phyloP scores from a whole-genome alignment of 2,329 filamentous ascomycete species.

The Colletotrichum tamarilloi region DNA sequence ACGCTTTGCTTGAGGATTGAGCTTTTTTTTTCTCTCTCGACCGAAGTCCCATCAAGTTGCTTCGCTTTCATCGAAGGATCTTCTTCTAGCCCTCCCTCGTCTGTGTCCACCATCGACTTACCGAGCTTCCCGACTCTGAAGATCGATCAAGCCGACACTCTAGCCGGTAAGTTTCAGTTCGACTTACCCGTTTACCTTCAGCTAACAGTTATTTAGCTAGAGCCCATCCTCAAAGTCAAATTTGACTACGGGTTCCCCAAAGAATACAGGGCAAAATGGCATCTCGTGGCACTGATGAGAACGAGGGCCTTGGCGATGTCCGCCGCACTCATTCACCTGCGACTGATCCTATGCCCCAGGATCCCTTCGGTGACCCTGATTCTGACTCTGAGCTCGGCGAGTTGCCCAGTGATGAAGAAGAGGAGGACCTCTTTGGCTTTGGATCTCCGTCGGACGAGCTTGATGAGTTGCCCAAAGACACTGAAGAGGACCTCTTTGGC shows the following conservation, averaged over 20 bases:
- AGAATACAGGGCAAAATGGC: conserved; percentile 5
- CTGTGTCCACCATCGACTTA: neutral
- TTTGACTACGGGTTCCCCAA: neutral
- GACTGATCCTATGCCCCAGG: neutral
- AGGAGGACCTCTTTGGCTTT: neutral
- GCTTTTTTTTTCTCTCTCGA: neutral
- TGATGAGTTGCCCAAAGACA: too few species aligned
- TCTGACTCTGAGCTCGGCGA: neutral
- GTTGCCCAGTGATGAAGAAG: neutral
- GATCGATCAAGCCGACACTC: neutral
- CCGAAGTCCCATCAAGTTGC: neutral
- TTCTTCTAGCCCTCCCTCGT: neutral
- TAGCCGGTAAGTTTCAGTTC: neutral
- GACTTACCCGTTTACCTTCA: neutral
- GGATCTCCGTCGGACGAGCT: too few species aligned
- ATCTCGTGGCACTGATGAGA: neutral
- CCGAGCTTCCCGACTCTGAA: neutral
- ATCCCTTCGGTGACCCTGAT: neutral
- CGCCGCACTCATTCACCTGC: conserved; percentile 7
- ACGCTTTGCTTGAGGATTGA: neutral
- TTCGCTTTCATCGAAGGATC: neutral
- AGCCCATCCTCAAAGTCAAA: neutral
- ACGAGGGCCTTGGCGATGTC: neutral
- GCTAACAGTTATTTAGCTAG: neutral
- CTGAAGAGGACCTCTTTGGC: too few species aligned